Conservation (phyloP, 2,329 filamentous ascomycete genomes). For the Pseudogymnoascus sp. region DNA sequence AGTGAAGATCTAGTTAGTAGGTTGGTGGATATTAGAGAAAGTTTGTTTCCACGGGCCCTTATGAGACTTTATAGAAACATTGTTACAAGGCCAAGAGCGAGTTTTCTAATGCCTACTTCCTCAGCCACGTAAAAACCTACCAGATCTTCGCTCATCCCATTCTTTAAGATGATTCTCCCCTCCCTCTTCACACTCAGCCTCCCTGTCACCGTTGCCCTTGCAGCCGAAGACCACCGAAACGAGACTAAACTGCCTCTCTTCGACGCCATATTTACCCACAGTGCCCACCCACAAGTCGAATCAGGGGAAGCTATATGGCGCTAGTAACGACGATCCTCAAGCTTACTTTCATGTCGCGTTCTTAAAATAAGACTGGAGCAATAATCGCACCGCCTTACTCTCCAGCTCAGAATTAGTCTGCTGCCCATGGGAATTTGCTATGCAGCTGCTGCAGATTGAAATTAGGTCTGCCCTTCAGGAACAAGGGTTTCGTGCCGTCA, state of each 20-base stretch:
- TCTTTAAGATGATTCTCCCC: not conserved
- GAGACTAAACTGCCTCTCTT: too few relatives aligned
- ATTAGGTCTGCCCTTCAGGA: not conserved
- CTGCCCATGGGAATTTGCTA: not conserved
- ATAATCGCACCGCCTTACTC: not conserved
- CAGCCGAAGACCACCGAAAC: not conserved
- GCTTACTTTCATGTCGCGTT: not conserved
- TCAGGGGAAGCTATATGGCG: not conserved
- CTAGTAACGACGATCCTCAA: not conserved
- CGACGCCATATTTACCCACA: not conserved
- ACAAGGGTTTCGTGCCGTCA: not conserved
- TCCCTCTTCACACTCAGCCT: not conserved
- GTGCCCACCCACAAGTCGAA: not conserved
- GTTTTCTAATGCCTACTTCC: not conserved
- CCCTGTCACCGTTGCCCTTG: not conserved
- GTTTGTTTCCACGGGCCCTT: not conserved
- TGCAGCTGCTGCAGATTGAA: not conserved
- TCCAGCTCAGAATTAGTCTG: not conserved
- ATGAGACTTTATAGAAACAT: not conserved
- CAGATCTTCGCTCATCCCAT: not conserved
- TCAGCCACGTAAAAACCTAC: not conserved
- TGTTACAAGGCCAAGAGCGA: not conserved
- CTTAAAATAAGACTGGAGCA: slow-evolving; percentile 1
- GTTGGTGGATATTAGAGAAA: not conserved
- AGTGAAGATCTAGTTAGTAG: not conserved